Base-by-base conservation (phyloP, 768 basidiomycete species). In the Lactarius tabidus region DNA sequence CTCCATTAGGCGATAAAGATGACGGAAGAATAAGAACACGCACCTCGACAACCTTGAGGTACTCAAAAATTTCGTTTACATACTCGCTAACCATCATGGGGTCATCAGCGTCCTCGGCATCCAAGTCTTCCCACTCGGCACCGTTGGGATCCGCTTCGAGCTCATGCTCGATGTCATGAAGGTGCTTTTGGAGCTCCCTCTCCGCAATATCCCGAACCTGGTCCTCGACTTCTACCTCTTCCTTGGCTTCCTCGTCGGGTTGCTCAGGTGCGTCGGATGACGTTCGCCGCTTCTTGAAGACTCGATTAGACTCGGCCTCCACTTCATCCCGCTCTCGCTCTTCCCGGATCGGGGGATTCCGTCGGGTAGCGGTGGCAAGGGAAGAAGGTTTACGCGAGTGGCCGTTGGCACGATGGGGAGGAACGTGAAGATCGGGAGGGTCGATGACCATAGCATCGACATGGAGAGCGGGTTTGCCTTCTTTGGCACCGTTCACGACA, bases 71-170 rank as follows among this genome's bases (percentile, higher is more conserved):
- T 64, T 98, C 97, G 29, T 80, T 80, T 58, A 97, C 95, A 72
- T 99, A 99, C 76, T 98, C 93, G 78, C 89, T 90, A 69, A 97
- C 95, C 95, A 98, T 98, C 66, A 93, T 81, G 17, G 96, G 97
- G 72, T 99, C 96, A 57, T 95, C 93, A 60, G 80, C 85, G 74
- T 98, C 95, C 26, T 95, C 94, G 1, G 85, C 86, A 69, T 98
- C 95, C 18, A 98, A 82, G 72, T 98, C 96, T 35, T 90, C 90
- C 95, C 94, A 98, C 73, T 82, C 79, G 72, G 78, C 69, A 67
- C 80, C 81, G 62, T 89, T 80, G 3, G 86, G 87, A 69, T 89
- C 87, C 5, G 84, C 87, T 72, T 90, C 90, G 3, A 71, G 74
- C 66, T 86, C 84, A 15, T 78, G 79, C 36, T 85, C 78, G 23